Base-by-base conservation (phyloP, 176 grass and related monocot species). In the Rhipidocladum racemiflorum region DNA sequence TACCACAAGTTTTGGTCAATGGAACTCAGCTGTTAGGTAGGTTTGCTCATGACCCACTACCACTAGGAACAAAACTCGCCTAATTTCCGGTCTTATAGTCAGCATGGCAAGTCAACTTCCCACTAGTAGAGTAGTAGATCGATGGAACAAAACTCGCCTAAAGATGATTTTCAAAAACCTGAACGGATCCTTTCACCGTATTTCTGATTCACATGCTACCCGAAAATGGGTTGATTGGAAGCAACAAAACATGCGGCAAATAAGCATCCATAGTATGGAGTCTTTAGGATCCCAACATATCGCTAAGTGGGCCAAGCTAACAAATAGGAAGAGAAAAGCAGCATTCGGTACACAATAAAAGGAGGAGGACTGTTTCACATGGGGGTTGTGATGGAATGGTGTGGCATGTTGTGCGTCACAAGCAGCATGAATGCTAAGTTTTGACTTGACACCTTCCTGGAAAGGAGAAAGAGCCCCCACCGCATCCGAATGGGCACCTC, bases 281-380 rank as follows among this genome's bases (percentile, higher is more conserved):
- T 24, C 16, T 75, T 64, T 38, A 81, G 54, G 78, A 76, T 81
- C 17, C 44, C 71, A 75, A 82, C 68, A 63, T 76, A 46, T 74
- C 59, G 34, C 8, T 35, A 18, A 57, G 35, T 71, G 79, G 72
- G 35, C 14, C 54, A 15, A 9, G 7, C 27, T 76, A 30, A 14
- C n/a, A 76, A 56, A 28, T 53, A 70, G 6, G 9, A 14, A 76
- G 13, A 18, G 12, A 70, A 79, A 85, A 85, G 29, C 28, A 72
- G 25, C 6, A 57, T 63, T 78, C 79, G 86, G 74, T 84, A 48
- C 39, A 88, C 39, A 88, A 73, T 75, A 84, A 56, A 8, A 79
- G 73, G 79, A 23, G 32, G 43, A 23, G 6, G 6, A 0, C 29
- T 87, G 39, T 46, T 87, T 75, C 62, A 68, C 68, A 76, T 86